Evolutionary conservation across 257 asterid genomes (phyloP).

Genomic region (Orobanche coerulescens): DNA sequence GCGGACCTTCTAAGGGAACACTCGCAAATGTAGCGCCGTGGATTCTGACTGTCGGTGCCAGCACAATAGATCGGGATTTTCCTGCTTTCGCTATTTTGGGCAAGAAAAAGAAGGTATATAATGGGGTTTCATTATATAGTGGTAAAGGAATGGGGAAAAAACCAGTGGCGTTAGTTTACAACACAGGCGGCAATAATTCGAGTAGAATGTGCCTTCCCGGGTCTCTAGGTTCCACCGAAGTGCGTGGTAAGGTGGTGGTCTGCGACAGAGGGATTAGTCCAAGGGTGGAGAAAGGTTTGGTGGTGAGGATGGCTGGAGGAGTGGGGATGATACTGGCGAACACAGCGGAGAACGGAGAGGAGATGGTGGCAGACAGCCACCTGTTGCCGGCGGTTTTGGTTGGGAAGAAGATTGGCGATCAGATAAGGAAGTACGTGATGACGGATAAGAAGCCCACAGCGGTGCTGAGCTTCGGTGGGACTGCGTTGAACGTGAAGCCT

Average conservation of each 20-base stretch:
- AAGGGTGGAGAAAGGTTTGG: conserved; percentile 37
- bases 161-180: conserved; percentile 33
- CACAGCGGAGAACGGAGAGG: conserved; percentile 48
- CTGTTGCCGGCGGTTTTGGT: conserved; percentile 42
- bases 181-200: conserved; percentile 19
- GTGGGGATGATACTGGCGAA: conserved; percentile 46
- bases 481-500: conserved; percentile 44
- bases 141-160: conserved; percentile 31
- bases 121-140: conserved; percentile 41
- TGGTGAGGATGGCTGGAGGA: conserved; percentile 42
- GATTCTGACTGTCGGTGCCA: conserved; percentile 66
- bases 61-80: conserved; percentile 50
- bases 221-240: conserved; percentile 27
- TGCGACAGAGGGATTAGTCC: conserved; percentile 42
- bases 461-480: conserved; percentile 34
- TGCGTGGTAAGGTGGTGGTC: conserved; percentile 37
- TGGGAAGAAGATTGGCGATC: conserved; percentile 35
- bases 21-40: conserved; percentile 55
- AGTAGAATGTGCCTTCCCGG: conserved; percentile 37
- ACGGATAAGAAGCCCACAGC: conserved; percentile 28
- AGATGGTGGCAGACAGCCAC: conserved; percentile 46
- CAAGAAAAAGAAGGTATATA: conserved; percentile 27
- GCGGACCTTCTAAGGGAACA: conserved; percentile 30
- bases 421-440: conserved; percentile 27
- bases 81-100: conserved; percentile 39